phyloP scores from a whole-genome alignment of 306 rosid genomes.

The Urtica urens region DNA sequence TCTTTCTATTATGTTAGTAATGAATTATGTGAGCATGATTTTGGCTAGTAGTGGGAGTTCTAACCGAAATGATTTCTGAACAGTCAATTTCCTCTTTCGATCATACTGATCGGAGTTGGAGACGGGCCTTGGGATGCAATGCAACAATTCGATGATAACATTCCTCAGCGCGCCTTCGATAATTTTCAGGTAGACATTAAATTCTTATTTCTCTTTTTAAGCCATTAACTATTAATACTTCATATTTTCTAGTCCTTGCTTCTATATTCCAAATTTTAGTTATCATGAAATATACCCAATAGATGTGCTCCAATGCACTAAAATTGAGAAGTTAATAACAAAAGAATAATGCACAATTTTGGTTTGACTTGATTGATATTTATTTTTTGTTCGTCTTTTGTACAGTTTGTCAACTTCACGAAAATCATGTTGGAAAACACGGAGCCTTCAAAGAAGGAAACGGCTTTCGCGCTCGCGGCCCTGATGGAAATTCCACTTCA shows the following conservation, averaged over 20 bases:
- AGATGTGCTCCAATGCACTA: too few relatives aligned
- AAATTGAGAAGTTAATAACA: too few relatives aligned
- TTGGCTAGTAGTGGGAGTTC: too few relatives aligned
- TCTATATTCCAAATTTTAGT: too few relatives aligned
- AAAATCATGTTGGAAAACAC: constrained; percentile 75
- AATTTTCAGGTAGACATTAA: constrained; percentile 70
- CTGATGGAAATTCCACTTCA: constrained; percentile 95
- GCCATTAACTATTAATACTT: too few relatives aligned
- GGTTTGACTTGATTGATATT: too few relatives aligned
- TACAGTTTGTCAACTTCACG: constrained; percentile 94
- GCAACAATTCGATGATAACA: constrained; percentile 74
- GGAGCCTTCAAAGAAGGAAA: constrained; percentile 66
- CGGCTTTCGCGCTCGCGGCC: constrained; percentile 90
- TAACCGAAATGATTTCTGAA: constrained; percentile 6
- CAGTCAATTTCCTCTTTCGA: constrained; percentile 80
- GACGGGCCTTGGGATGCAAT: constrained; percentile 99
- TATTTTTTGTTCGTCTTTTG: constrained; percentile 11
- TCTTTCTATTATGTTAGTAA: too few relatives aligned
- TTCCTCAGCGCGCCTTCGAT: constrained; percentile 74
- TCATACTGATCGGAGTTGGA: constrained; percentile 90
- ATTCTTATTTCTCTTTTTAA: too few relatives aligned
- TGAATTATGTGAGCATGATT: too few relatives aligned
- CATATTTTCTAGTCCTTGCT: too few relatives aligned
- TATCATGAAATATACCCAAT: too few relatives aligned
- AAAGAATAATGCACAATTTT: too few relatives aligned